Evolutionary conservation across 2,329 filamentous ascomycete genomes (phyloP).

Genomic region (Neofusicoccum ribis): DNA sequence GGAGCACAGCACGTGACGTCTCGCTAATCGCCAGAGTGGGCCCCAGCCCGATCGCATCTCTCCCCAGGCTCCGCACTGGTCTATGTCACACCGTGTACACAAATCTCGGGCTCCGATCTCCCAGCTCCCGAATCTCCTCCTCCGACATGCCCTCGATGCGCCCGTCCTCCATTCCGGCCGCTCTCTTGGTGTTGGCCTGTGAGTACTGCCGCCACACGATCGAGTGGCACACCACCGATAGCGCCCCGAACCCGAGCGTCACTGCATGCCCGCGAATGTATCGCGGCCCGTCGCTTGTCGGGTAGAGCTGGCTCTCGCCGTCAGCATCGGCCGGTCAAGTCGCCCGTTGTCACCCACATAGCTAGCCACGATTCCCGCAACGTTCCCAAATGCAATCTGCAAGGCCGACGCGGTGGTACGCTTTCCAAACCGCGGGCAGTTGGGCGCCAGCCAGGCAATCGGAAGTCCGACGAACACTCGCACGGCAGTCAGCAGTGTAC

Average conservation of each 20-base stretch:
- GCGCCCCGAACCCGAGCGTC: constrained; percentile 51
- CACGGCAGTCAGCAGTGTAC: neutral
- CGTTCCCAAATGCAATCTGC: constrained; percentile 70
- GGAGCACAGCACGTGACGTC: neutral
- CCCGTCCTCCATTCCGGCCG: constrained; percentile 41
- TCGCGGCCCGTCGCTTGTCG: constrained; percentile 43
- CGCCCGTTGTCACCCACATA: constrained; percentile 53
- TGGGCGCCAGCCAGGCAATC: constrained; percentile 64
- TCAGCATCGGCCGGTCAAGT: neutral
- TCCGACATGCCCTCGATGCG: constrained; percentile 42
- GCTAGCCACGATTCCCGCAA: constrained; percentile 70
- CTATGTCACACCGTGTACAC: constrained; percentile 38
- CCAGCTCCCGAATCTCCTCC: constrained; percentile 46
- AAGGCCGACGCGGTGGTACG: constrained; percentile 70
- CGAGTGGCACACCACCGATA: constrained; percentile 38
- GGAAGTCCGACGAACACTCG: constrained; percentile 54
- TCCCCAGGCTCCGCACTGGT: neutral
- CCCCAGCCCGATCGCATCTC: neutral
- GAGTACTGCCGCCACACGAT: constrained; percentile 43
- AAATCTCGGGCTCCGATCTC: constrained; percentile 48
- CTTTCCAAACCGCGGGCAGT: constrained; percentile 74
- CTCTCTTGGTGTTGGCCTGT: constrained; percentile 40
- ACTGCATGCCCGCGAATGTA: constrained; percentile 56
- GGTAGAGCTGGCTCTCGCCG: constrained; percentile 43
- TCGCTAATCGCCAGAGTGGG: neutral